Conservation (phyloP, 768 basidiomycete species). For the Suillus plorans region DNA sequence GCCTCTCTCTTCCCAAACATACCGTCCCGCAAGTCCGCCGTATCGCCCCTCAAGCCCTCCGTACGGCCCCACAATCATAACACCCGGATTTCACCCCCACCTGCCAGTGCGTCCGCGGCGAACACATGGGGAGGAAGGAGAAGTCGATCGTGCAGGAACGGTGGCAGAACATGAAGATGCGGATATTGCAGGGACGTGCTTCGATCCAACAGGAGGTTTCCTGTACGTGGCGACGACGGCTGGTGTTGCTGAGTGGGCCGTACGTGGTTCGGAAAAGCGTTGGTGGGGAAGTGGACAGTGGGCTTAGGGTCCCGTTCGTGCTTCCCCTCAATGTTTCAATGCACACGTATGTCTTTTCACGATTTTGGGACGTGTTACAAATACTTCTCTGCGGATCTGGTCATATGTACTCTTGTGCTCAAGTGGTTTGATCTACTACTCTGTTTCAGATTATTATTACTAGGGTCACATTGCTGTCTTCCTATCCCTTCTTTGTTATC, state of each 20-base stretch:
- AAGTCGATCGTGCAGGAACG: background rate
- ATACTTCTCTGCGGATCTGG: background rate
- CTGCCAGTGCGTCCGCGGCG: background rate
- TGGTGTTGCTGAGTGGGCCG: constrained; percentile 75
- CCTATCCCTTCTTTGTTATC: background rate
- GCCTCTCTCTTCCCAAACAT: constrained; percentile 15
- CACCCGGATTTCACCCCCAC: background rate
- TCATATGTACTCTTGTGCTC: background rate
- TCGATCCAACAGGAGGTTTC: constrained; percentile 66
- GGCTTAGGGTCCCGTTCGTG: constrained; percentile 21
- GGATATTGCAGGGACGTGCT: constrained; percentile 71
- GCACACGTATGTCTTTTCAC: background rate
- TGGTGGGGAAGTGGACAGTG: constrained; percentile 63
- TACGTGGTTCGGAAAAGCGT: constrained; percentile 68
- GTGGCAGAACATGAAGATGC: constrained; percentile 22
- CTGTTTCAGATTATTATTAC: background rate
- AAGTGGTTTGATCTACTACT: background rate
- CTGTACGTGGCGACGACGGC: constrained; percentile 67
- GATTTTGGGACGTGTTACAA: background rate
- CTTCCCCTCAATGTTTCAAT: background rate
- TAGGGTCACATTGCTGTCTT: background rate
- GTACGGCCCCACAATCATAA: background rate
- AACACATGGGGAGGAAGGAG: background rate
- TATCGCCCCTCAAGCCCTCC: constrained; percentile 16
- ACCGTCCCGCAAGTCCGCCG: background rate